Evolutionary conservation across 2,329 filamentous ascomycete genomes (phyloP).

Genomic region (Zasmidium angulare): DNA sequence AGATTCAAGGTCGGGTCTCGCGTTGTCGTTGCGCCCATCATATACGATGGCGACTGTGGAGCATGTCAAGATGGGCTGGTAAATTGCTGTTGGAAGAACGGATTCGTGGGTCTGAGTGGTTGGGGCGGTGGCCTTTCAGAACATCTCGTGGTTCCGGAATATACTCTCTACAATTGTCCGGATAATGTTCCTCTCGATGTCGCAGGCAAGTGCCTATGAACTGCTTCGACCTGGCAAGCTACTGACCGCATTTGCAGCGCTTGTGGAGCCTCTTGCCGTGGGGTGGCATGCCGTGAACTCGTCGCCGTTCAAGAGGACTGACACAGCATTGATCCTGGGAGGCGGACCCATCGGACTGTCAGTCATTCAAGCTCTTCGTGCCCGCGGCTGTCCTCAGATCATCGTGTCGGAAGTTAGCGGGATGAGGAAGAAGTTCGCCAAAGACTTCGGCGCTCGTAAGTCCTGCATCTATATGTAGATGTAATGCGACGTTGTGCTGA

Average conservation of each 20-base stretch:
- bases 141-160: slow-evolving; percentile 51
- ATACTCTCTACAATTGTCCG: slow-evolving; percentile 47
- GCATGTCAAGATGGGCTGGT: slow-evolving; percentile 53
- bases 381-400: slow-evolving; percentile 48
- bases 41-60: slow-evolving; percentile 54
- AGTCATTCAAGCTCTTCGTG: slow-evolving; percentile 48
- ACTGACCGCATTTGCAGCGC: slow-evolving; percentile 35
- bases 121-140: slow-evolving; percentile 56
- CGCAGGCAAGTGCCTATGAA: slow-evolving; percentile 35
- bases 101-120: slow-evolving; percentile 54
- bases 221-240: not conserved
- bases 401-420: slow-evolving; percentile 54
- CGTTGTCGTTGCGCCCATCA: slow-evolving; percentile 49
- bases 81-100: slow-evolving; percentile 57
- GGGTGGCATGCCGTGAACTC: slow-evolving; percentile 57
- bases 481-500: not conserved
- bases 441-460: slow-evolving; percentile 48
- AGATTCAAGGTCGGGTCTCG: slow-evolving; percentile 48
- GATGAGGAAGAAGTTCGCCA: slow-evolving; percentile 50
- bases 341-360: slow-evolving; percentile 56
- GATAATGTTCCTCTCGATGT: slow-evolving; percentile 54
- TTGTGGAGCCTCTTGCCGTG: slow-evolving; percentile 56
- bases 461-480: too few relatives aligned
- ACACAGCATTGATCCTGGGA: slow-evolving; percentile 51
- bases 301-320: slow-evolving; percentile 48